Percentiles rank a stretch among this genome's conserved stretches.
Evolutionary conservation across 208 protist species (phyloP).

Genomic region (Entamoeba histolytica): DNA sequence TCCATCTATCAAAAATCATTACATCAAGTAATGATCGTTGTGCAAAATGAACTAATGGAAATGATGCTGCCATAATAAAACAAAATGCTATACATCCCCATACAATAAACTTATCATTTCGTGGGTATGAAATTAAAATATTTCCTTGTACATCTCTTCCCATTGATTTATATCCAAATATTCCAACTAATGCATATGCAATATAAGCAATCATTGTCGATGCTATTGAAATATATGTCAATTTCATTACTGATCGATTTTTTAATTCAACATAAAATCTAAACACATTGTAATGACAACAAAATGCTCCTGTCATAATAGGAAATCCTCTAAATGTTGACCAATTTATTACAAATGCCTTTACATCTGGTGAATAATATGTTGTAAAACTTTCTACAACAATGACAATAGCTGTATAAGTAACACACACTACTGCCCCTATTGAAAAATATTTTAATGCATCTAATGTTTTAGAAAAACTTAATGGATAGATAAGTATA

Average conservation of each 20-base stretch:
- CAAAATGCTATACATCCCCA: neutral
- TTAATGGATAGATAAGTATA: neutral
- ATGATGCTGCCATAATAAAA: neutral
- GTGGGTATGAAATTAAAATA: neutral
- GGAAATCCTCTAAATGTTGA: neutral
- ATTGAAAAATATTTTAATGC: neutral
- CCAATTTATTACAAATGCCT: neutral
- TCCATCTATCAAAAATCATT: neutral
- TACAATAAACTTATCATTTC: neutral
- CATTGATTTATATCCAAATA: conserved; percentile 2
- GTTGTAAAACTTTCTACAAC: neutral
- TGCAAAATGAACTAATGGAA: neutral
- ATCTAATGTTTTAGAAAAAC: neutral
- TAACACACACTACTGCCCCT: neutral
- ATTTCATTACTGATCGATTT: neutral
- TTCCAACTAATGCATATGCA: neutral
- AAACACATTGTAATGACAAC: neutral
- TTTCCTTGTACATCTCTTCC: neutral
- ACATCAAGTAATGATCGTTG: neutral
- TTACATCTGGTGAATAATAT: neutral
- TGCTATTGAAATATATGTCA: neutral
- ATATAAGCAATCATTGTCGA: neutral
- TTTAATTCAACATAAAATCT: conserved; percentile 3
- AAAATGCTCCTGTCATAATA: neutral
- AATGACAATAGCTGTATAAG: neutral